Conservation (phyloP, 495 filamentous ascomycete genomes). For the Aspergillus steynii region DNA sequence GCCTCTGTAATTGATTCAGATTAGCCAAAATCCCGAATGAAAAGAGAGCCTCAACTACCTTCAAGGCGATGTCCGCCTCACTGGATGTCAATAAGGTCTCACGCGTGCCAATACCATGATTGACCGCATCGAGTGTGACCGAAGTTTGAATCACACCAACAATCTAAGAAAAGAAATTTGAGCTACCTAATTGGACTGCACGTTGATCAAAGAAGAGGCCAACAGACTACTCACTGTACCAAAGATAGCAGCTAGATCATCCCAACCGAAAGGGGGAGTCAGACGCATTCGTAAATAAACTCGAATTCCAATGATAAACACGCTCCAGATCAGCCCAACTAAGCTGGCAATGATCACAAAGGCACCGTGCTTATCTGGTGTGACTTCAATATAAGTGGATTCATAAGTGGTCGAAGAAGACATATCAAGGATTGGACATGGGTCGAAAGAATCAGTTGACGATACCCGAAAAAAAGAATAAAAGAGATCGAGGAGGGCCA, state of each 20-base stretch:
- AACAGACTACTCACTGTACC: not conserved
- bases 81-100: not conserved
- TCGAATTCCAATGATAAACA: conserved; percentile 2
- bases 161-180: not conserved
- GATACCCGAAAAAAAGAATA: not conserved
- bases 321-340: not conserved
- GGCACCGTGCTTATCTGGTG: not conserved
- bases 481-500: not conserved
- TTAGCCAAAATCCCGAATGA: not conserved
- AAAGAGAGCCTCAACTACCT: not conserved
- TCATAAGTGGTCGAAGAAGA: not conserved
- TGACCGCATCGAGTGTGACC: not conserved
- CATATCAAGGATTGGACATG: not conserved
- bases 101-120: conserved; percentile 1
- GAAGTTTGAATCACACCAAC: not conserved
- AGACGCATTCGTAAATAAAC: not conserved
- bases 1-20: not conserved
- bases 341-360: not conserved
- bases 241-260: not conserved
- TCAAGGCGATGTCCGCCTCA: not conserved
- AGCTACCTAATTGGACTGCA: not conserved
- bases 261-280: not conserved
- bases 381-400: not conserved
- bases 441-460: not conserved
- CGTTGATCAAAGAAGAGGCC: not conserved